Conservation (phyloP, 176 grass and related monocot genomes). For the bread wheat (Triticum aestivum) region IWGSC_CS_RefSeq_v2.1 NC_057807.1:304312492-304312991, state of each 20-base stretch:
- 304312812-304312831: constrained; percentile 39
- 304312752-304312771: neutral
- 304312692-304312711: constrained; percentile 24
- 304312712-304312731: neutral
- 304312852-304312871: neutral
- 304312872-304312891: neutral
- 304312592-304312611: constrained; percentile 40
- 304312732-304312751: neutral
- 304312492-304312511: constrained; percentile 30
- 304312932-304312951: neutral
- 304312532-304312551: constrained; percentile 39
- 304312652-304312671: constrained; percentile 91
- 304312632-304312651: constrained; percentile 76
- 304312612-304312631: constrained; percentile 47
- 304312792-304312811: constrained; percentile 47
- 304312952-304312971: neutral
- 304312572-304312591: constrained; percentile 33
- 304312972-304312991: neutral
- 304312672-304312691: constrained; percentile 42
- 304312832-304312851: neutral
- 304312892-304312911: neutral
- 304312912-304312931: neutral
- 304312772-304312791: constrained; percentile 27
- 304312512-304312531: constrained; percentile 36
- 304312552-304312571: constrained; percentile 38